Evolutionary conservation across 345 rosid species (phyloP).

Genomic region (Dovyalis caffra): DNA sequence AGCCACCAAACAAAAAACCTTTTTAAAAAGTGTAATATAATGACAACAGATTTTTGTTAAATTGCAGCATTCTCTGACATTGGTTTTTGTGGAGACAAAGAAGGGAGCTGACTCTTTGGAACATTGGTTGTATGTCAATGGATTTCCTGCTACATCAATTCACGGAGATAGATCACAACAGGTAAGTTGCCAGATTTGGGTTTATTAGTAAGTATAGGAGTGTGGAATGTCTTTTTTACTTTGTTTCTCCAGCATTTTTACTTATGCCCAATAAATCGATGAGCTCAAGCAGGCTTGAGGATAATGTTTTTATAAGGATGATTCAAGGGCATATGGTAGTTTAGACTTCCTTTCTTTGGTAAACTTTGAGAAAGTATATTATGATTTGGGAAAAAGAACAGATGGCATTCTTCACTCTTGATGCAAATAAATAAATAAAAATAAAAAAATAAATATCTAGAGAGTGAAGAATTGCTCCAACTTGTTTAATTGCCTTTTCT

Average conservation of each 20-base stretch:
- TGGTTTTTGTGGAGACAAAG: constrained; percentile 99
- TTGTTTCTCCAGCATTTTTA: not conserved
- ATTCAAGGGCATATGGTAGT: not conserved
- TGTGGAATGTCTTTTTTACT: not conserved
- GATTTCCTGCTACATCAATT: constrained; percentile 90
- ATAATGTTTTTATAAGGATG: not conserved
- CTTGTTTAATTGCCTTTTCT: not conserved
- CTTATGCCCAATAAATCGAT: not conserved
- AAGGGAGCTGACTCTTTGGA: constrained; percentile 93
- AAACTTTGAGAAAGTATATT: not conserved
- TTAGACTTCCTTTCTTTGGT: not conserved
- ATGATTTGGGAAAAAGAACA: not conserved
- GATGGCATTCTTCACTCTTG: not conserved
- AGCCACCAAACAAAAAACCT: not conserved
- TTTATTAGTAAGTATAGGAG: not conserved
- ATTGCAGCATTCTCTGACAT: constrained; percentile 92
- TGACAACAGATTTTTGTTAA: not conserved
- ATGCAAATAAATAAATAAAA: no score
- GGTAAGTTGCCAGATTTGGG: constrained; percentile 33
- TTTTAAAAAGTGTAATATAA: not conserved
- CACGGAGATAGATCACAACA: constrained; percentile 98
- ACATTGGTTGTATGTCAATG: constrained; percentile 80
- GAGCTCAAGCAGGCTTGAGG: not conserved
- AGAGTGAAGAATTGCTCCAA: not conserved
- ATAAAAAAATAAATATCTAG: not conserved